Percentiles rank a stretch among this genome's conserved stretches.
These are phyloP conservation scores for Yarrowia alimentaria DNA, from an alignment of 805 yeast species.

Conservation along the genomic window DNA sequence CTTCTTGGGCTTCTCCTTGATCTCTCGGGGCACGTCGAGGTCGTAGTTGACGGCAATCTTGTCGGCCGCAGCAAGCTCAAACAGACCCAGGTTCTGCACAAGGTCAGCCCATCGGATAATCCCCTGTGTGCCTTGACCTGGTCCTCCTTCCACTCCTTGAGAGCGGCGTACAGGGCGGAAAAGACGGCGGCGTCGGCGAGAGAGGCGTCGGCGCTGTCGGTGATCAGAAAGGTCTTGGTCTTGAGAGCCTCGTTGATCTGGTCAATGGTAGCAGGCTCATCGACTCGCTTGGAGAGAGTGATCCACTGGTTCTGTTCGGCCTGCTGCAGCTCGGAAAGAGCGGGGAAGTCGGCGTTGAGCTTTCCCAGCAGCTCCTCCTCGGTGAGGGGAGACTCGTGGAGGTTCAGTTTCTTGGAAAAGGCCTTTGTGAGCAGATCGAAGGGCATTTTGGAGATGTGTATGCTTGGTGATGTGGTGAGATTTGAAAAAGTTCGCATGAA, in stretches of 20 bases:
- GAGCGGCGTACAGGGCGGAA: constrained; percentile 60
- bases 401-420: constrained; percentile 36
- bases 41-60: constrained; percentile 57
- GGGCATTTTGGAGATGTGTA: constrained; percentile 29
- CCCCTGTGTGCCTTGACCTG: constrained; percentile 66
- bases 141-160: constrained; percentile 55
- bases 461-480: constrained; percentile 14
- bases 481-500: constrained; percentile 26
- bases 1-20: constrained; percentile 49
- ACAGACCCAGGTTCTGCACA: constrained; percentile 58
- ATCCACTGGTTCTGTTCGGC: constrained; percentile 79
- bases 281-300: constrained; percentile 65
- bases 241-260: constrained; percentile 69
- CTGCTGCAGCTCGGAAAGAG: constrained; percentile 47
- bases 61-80: constrained; percentile 52
- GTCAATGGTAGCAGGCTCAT: constrained; percentile 46
- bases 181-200: constrained; percentile 71
- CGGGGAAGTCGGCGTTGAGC: constrained; percentile 27
- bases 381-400: constrained; percentile 30
- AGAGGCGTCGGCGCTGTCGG: constrained; percentile 54
- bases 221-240: constrained; percentile 66
- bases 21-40: constrained; percentile 69
- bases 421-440: constrained; percentile 34
- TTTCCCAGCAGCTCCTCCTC: constrained; percentile 27
- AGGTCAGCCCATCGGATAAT: constrained; percentile 90